Base-by-base conservation (phyloP, 2,329 filamentous ascomycete species). In the Gaeumannomyces sp. region DNA sequence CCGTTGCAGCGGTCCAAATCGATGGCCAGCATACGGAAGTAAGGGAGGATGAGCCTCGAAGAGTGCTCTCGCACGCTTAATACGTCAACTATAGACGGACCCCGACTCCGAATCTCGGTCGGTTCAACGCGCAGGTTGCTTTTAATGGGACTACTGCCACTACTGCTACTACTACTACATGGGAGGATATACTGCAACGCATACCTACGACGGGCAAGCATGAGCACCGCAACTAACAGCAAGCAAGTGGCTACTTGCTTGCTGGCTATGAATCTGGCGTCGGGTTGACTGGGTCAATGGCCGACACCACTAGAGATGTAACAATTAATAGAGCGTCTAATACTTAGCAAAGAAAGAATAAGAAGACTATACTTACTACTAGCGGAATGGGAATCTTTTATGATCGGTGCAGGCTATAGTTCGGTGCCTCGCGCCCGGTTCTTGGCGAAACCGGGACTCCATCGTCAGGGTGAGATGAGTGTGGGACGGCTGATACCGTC, bases 1-100 rank as follows among this genome's bases (percentile, higher is more conserved):
- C 62, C 62, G 28, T 38, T 64, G n/a, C 57, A 56, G 27, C 56
- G 62, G 57, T 64, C 62, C 27, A 60, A 33, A 38, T 64, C 62
- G 19, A 22, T 63, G 13, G 11, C 29, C 50, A 59, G 31, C 31
- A 58, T 63, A 29, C 50, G 45, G 45, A 22, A 19, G 45, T n/a
- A 50, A n/a, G 45, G 22, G 22, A n/a, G 7, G 45, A 53, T 10
- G 45, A 11, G 19, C 45, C 45, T n/a, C 45, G 22, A 8, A 38
- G 45, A 22, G 45, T 11, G 45, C 45, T n/a, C 45, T n/a, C 1
- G 22, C 8, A 8, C 22, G 19, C 45, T n/a, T n/a, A 53, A 53
- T 53, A 53, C 45, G 5, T 8, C 19, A n/a, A 4, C 22, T 8
- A 19, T 22, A 10, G 6, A 4, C 45, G 19, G 22, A n/a, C 45